Conservation (phyloP, 306 rosid genomes). For the Potentilla sterilis region DNA sequence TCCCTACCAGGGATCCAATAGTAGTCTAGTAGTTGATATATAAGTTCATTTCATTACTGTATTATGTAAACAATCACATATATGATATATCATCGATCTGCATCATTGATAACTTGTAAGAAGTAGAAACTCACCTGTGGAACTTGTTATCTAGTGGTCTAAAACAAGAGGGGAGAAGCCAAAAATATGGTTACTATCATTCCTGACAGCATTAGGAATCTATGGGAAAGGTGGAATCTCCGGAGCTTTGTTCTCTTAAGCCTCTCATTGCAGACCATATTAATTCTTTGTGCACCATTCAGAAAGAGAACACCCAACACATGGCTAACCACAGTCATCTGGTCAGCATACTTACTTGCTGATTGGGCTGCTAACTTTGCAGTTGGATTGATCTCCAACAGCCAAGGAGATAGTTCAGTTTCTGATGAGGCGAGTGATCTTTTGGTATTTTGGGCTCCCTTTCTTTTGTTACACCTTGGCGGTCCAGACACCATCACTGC, state of each 20-base stretch:
- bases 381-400: slow-evolving; percentile 40
- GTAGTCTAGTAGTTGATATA: not conserved
- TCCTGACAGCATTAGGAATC: slow-evolving; percentile 15
- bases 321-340: slow-evolving; percentile 14
- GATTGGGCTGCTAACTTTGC: slow-evolving; percentile 41
- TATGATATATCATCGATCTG: not conserved
- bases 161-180: not conserved
- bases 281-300: slow-evolving; percentile 31
- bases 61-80: not conserved
- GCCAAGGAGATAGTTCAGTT: not conserved
- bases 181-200: slow-evolving; percentile 20
- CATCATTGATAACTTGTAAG: not conserved
- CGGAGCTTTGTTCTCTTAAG: slow-evolving; percentile 34
- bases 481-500: slow-evolving; percentile 58
- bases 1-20: not conserved
- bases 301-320: slow-evolving; percentile 29
- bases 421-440: slow-evolving; percentile 3
- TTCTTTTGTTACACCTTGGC: slow-evolving; percentile 49
- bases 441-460: slow-evolving; percentile 48
- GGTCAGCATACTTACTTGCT: slow-evolving; percentile 43
- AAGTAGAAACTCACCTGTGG: not conserved
- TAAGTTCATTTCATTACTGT: too few relatives aligned
- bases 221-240: slow-evolving; percentile 46
- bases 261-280: slow-evolving; percentile 29
- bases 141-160: not conserved